These are phyloP conservation scores for Macrophomina tecta DNA, from an alignment of 2,329 filamentous ascomycete genomes.

Conservation along the genomic window DNA sequence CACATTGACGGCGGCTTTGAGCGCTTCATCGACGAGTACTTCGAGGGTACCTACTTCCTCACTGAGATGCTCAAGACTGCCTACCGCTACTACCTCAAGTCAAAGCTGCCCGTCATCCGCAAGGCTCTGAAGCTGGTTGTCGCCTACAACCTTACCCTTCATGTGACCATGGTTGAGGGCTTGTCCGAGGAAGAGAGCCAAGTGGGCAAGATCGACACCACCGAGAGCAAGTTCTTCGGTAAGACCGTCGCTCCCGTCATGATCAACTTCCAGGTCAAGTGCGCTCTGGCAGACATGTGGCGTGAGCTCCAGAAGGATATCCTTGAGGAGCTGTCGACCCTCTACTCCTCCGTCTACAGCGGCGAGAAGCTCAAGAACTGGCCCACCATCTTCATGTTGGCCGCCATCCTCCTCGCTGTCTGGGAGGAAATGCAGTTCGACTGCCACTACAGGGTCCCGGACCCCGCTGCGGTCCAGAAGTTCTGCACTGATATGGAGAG, in stretches of 20 bases:
- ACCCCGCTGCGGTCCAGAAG: slow-evolving; percentile 83
- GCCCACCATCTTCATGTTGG: slow-evolving; percentile 98
- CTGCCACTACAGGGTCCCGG: slow-evolving; percentile 91
- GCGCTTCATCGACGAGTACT: slow-evolving; percentile 93
- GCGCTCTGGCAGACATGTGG: slow-evolving; percentile 96
- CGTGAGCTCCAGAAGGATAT: slow-evolving; percentile 96
- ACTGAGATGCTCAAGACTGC: slow-evolving; percentile 96
- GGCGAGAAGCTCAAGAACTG: slow-evolving; percentile 98
- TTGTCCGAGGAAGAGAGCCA: slow-evolving; percentile 79
- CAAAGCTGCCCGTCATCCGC: slow-evolving; percentile 86
- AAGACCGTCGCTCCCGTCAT: slow-evolving; percentile 94
- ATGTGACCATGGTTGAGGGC: slow-evolving; percentile 93
- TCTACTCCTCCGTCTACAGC: slow-evolving; percentile 98
- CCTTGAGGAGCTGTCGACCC: slow-evolving; percentile 85
- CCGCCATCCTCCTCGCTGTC: slow-evolving; percentile 87
- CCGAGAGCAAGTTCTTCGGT: slow-evolving; percentile 84
- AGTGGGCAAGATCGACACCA: slow-evolving; percentile 83
- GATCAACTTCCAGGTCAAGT: slow-evolving; percentile 99
- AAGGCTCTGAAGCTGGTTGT: slow-evolving; percentile 95
- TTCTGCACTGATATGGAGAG: slow-evolving; percentile 98
- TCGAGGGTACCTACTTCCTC: slow-evolving; percentile 92
- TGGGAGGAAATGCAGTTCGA: slow-evolving; percentile 99
- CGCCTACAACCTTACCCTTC: slow-evolving; percentile 92
- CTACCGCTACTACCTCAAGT: slow-evolving; percentile 89
- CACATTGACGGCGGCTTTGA: slow-evolving; percentile 93